Evolutionary conservation across 495 filamentous ascomycete species (phyloP), one percentile per base, ranked within the genome.

Genomic region (Aspergillus diversus): DNA sequence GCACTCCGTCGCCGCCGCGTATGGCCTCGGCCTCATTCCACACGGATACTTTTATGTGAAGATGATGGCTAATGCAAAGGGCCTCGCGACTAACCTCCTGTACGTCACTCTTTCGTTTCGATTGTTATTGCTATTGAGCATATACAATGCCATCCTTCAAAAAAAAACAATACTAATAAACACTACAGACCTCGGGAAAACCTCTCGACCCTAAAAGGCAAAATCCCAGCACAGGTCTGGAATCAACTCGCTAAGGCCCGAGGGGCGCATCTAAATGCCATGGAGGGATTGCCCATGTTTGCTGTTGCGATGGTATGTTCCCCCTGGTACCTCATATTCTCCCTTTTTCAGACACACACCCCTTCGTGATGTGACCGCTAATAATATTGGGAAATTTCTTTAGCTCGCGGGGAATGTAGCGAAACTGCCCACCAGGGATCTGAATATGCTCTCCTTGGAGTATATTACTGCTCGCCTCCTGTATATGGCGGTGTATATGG

Each of bases 31-130:
- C 15, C 59, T 73, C 39, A 61, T 63, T 17, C 71, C 71, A 4
- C 66, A 73, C 31, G 61, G 64, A 39, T 73, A 71, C 60, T 73
- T 71, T 56, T 52, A 67, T 16, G 55, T 73, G 5, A 73, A 73
- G 47, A 71, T 71, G 71, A 71, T 69, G 68, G 66, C 68, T 51
- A 71, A 73, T 39, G 62, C 68, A 27, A 68, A 70, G 13, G 70
- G 65, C 8, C 63, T 64, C 17, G 66, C 70, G 34, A 70, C 57
- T 50, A 72, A 72, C 35, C 66, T 70, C 35, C 43, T 72, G 68
- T 72, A 50, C 5, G 65, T 48, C 16, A n/a, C 12, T 8, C 46
- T 49, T 16, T 9, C 1, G 32, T 35, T 15, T 21, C 21, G 21
- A 27, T 27, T 27, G 21, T 27, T 27, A 27, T 27, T 27, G 21